Percentiles rank a stretch among this genome's conserved stretches.
Evolutionary conservation across 2,329 filamentous ascomycete genomes (phyloP).

Genomic region (Chalaropsis ovoidea): DNA sequence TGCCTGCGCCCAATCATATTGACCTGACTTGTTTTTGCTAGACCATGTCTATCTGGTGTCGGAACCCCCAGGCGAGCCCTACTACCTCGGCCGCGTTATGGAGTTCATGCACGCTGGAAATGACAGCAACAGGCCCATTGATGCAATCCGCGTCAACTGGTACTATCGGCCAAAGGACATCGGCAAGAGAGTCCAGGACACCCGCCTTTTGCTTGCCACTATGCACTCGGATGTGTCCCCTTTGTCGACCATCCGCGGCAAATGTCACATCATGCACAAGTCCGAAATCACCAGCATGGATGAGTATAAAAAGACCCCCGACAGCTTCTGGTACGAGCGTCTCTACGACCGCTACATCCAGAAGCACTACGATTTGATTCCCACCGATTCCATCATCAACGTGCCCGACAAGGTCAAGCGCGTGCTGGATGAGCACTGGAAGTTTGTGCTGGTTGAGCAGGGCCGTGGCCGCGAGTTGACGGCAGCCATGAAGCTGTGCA

Average conservation of each 20-base stretch:
- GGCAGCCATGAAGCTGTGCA: conserved; percentile 91
- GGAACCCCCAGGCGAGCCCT: conserved; percentile 93
- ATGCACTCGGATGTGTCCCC: conserved; percentile 98
- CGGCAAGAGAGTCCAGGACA: conserved; percentile 81
- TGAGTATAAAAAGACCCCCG: conserved; percentile 69
- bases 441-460: conserved; percentile 87
- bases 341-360: conserved; percentile 97
- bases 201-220: conserved; percentile 81
- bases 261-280: conserved; percentile 81
- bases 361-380: conserved; percentile 93
- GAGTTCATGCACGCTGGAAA: conserved; percentile 84
- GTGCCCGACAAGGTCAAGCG: conserved; percentile 92
- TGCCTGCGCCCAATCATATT: neutral
- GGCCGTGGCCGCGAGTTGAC: conserved; percentile 91
- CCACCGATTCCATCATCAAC: conserved; percentile 85
- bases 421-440: conserved; percentile 92
- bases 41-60: conserved; percentile 90
- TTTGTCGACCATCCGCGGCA: conserved; percentile 81
- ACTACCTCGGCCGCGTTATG: conserved; percentile 97
- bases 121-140: conserved; percentile 61
- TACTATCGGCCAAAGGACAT: conserved; percentile 96
- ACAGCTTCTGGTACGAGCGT: conserved; percentile 95
- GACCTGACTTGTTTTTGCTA: conserved; percentile 28
- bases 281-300: conserved; percentile 76
- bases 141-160: conserved; percentile 91